These are phyloP conservation scores for Colletotrichum coccodes DNA, from an alignment of 2,329 filamentous ascomycete genomes.

Conservation along the genomic window DNA sequence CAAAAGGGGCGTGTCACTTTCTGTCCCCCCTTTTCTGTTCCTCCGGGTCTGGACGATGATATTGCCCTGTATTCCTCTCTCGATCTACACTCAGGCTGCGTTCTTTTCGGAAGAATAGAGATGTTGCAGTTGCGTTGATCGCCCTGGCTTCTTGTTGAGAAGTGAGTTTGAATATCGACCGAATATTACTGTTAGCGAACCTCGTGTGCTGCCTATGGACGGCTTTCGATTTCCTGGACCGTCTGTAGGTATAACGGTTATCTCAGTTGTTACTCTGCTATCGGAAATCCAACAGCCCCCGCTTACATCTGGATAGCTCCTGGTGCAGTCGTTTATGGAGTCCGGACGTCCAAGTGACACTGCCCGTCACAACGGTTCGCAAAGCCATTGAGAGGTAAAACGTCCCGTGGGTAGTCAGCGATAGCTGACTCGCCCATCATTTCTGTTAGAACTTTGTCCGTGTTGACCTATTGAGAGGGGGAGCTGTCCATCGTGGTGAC, in stretches of 20 bases:
- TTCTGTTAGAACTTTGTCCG: neutral
- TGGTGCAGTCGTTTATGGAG: neutral
- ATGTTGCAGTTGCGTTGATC: too few species aligned
- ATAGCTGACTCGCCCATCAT: neutral
- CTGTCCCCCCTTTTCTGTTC: too few species aligned
- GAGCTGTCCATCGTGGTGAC: neutral
- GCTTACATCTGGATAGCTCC: neutral
- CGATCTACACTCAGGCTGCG: too few species aligned
- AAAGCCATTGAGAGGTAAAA: neutral
- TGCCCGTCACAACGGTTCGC: neutral
- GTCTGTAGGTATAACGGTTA: neutral
- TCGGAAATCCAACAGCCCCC: neutral
- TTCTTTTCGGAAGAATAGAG: too few species aligned
- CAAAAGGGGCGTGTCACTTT: too few species aligned
- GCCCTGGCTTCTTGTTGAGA: too few species aligned
- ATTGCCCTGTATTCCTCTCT: too few species aligned
- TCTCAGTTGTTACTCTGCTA: too few species aligned
- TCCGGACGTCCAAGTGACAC: neutral
- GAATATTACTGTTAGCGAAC: too few species aligned
- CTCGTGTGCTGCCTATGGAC: too few species aligned
- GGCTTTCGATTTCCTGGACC: neutral
- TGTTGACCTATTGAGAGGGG: neutral
- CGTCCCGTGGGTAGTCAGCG: neutral
- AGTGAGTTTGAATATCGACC: too few species aligned
- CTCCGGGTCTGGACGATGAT: neutral